A percentile compares a stretch with the other conserved stretches of the same genome.
Evolutionary conservation across 2,329 filamentous ascomycete species (phyloP).

Genomic region (Neoarthrinium moseri): DNA sequence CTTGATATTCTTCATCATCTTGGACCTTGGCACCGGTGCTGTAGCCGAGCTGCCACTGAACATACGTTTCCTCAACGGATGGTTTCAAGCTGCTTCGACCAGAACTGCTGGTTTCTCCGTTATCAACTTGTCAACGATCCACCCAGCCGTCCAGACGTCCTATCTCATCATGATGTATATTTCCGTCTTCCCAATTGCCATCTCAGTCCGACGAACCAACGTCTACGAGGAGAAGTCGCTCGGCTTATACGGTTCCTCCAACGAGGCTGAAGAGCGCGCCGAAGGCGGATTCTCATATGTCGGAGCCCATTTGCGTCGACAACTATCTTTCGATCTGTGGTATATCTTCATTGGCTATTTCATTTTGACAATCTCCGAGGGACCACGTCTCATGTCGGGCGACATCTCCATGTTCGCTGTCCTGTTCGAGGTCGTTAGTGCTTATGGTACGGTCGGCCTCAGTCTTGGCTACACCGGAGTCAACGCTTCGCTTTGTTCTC

Average conservation of each 20-base stretch:
- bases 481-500: conserved; percentile 77
- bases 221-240: conserved; percentile 92
- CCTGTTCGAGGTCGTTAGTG: conserved; percentile 84
- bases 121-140: conserved; percentile 73
- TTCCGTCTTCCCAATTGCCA: conserved; percentile 93
- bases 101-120: conserved; percentile 88
- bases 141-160: conserved; percentile 88
- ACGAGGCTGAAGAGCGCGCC: conserved; percentile 48
- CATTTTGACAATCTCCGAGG: conserved; percentile 87
- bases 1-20: conserved; percentile 84
- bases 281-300: conserved; percentile 76
- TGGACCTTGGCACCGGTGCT: conserved; percentile 75
- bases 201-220: conserved; percentile 89
- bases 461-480: conserved; percentile 76
- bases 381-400: conserved; percentile 59
- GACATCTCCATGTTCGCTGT: conserved; percentile 68
- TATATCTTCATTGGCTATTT: conserved; percentile 94
- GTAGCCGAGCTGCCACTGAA: conserved; percentile 70
- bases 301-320: conserved; percentile 84
- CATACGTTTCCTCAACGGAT: conserved; percentile 76
- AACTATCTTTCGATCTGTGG: conserved; percentile 97
- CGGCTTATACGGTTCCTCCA: conserved; percentile 63
- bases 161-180: conserved; percentile 99
- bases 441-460: conserved; percentile 91
- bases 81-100: conserved; percentile 88